These are phyloP conservation scores for Fonsecaea erecta DNA, from an alignment of 2,329 filamentous ascomycete genomes.

Conservation along the genomic window DNA sequence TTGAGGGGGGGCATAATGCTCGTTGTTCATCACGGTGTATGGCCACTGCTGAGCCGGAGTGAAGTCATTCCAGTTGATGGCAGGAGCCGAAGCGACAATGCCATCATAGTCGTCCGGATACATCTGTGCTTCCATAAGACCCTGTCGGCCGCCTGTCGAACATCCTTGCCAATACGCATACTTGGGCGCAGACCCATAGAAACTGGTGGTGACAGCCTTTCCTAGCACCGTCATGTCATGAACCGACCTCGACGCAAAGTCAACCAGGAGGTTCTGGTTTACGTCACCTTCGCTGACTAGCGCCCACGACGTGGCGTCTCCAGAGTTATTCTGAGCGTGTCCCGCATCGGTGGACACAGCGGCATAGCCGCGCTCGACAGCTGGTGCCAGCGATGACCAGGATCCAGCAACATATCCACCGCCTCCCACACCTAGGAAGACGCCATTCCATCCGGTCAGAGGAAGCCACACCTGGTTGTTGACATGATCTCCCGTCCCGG, in stretches of 20 bases:
- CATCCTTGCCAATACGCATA: conserved; percentile 61
- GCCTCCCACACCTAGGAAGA: conserved; percentile 48
- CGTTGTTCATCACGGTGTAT: conserved; percentile 36
- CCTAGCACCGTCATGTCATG: conserved; percentile 44
- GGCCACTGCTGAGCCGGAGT: conserved; percentile 38
- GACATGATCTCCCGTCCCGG: conserved; percentile 48
- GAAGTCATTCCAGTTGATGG: conserved; percentile 36
- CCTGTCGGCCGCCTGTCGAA: conserved; percentile 64
- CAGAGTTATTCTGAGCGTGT: conserved; percentile 44
- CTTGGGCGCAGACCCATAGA: conserved; percentile 22
- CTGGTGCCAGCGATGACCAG: conserved; percentile 26
- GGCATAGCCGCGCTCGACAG: conserved; percentile 47
- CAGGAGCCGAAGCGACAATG: conserved; percentile 39
- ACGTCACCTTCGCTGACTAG: conserved; percentile 46
- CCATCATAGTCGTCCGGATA: conserved; percentile 39
- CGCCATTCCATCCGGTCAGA: conserved; percentile 44
- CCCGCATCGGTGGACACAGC: conserved; percentile 52
- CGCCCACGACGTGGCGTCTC: conserved; percentile 45
- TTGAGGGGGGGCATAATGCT: conserved; percentile 35
- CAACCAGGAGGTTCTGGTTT: conserved; percentile 41
- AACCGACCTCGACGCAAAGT: conserved; percentile 43
- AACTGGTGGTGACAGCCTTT: conserved; percentile 22
- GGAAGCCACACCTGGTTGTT: conserved; percentile 47
- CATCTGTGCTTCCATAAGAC: conserved; percentile 52
- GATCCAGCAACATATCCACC: conserved; percentile 40